phyloP scores from a whole-genome alignment of 371 early-diverging fungal genomes.

The Mortierella sp. region DNA sequence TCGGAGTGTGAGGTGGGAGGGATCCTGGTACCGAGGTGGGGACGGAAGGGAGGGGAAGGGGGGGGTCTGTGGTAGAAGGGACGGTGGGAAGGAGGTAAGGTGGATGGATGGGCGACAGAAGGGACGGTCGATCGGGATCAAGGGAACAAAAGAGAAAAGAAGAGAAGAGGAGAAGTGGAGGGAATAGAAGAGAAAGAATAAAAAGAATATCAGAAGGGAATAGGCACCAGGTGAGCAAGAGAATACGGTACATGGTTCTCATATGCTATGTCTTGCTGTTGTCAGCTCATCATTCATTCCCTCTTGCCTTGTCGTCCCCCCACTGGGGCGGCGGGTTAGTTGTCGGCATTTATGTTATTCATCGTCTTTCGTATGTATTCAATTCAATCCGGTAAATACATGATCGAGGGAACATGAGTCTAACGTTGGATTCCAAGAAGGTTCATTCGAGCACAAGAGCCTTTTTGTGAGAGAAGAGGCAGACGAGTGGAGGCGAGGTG shows the following conservation, averaged over 20 bases:
- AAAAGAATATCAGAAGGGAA: neutral
- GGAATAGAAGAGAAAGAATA: neutral
- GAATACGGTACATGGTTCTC: neutral
- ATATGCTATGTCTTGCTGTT: neutral
- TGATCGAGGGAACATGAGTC: neutral
- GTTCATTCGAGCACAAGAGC: neutral
- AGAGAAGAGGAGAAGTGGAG: neutral
- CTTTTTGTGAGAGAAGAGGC: neutral
- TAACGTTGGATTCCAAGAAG: neutral
- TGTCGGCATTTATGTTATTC: neutral
- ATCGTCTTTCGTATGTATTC: neutral
- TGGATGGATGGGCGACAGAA: constrained; percentile 16
- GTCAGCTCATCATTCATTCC: neutral
- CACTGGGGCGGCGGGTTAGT: neutral
- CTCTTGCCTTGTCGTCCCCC: neutral
- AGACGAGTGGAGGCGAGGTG: neutral
- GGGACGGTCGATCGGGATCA: constrained; percentile 29
- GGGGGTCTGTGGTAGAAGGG: neutral
- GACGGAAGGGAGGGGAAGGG: constrained; percentile 1
- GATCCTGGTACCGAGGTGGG: constrained; percentile 11
- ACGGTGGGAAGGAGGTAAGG: neutral
- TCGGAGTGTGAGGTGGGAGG: neutral
- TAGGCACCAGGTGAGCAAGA: neutral
- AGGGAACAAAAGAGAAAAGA: constrained; percentile 20
- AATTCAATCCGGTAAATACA: constrained; percentile 6